Evolutionary conservation across 2,329 filamentous ascomycete species (phyloP), one percentile per base, ranked within the genome.

Genomic region (Botrytis hyacinthi): DNA sequence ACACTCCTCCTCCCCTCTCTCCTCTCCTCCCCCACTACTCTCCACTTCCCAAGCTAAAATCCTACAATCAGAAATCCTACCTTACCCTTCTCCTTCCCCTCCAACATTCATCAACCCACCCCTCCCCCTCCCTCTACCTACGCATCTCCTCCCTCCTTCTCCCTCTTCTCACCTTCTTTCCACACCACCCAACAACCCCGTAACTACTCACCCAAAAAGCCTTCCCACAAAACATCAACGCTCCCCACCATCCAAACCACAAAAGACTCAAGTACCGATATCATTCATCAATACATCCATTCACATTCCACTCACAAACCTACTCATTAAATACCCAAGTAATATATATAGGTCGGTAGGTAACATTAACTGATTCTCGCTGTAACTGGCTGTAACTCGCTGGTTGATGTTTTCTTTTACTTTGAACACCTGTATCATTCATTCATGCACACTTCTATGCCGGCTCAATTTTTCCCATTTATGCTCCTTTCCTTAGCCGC

Each of bases 381-480:
- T 32, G 18, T 20, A 20, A 59, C n/a, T 59, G 9, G 54, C 16
- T 59, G 54, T 32, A 20, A 59, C n/a, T 59, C 20, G 54, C 16
- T 35, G 54, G 10, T 16, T 32, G 29, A n/a, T n/a, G 35, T 61
- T 37, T 37, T 40, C 20, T 16, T 18, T 16, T 63, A 4, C 42
- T 63, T 46, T 32, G 1, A 29, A 46, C n/a, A 32, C 40, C 29
- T 4, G 29, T 22, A 54, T 32, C 40, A 32, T 46, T 20, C 44
- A 37, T 20, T 67, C 65, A 51, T 40, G 37, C 35, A 61, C 35
- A n/a, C 46, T n/a, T 67, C 46, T 67, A 54, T 67, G n/a, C 22
- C 26, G 14, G 22, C 40, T 10, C 51, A n/a, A 54, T 54, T 54
- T n/a, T n/a, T 54, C 51, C 51, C 51, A n/a, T 54, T 54, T 54